Base-by-base conservation (phyloP, 371 early-diverging fungal genomes). In the Mucor indicus region DNA sequence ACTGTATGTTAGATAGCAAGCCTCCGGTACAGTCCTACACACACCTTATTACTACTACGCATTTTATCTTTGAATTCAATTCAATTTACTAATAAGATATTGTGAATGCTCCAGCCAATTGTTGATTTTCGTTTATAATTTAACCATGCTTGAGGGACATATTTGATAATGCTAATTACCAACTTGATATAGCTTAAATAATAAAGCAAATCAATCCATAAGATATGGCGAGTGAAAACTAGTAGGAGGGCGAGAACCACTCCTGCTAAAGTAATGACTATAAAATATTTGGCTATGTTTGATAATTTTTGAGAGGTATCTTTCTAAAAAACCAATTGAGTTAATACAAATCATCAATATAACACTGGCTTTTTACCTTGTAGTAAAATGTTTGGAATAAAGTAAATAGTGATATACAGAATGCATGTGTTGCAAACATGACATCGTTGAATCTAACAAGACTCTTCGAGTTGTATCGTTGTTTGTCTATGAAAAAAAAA, bases 21-120 rank as follows among this genome's bases (percentile, higher is more conserved):
- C 98, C 98, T 30, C 98, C 98, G 1, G 89, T 86, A 31, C 92
- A 84, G 61, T 97, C 98, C 77, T 76, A 49, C 41, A 9, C 11
- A 11, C 4, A 33, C 19, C 12, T 3, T 24, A 31, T 44, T 21
- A 9, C 25, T n/a, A 31, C 3, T 38, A 21, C 10, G 1, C n/a
- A 13, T 29, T n/a, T n/a, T n/a, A n/a, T n/a, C n/a, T n/a, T n/a
- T n/a, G n/a, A n/a, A n/a, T n/a, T n/a, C n/a, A n/a, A n/a, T n/a
- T n/a, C n/a, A 5, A 16, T 15, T 57, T 67, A 75, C 78, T 46
- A 96, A 68, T 10, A 97, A 55, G 44, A 94, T 92, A 51, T 93
- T 96, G 43, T 86, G 80, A 27, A 95, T 92, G 41, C 87, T 87
- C 96, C 96, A 97, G 0, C 98, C 98, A 4, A 77, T 75, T 0